phyloP scores from a whole-genome alignment of 2,329 filamentous ascomycete species.

The Oidium heveae region DNA sequence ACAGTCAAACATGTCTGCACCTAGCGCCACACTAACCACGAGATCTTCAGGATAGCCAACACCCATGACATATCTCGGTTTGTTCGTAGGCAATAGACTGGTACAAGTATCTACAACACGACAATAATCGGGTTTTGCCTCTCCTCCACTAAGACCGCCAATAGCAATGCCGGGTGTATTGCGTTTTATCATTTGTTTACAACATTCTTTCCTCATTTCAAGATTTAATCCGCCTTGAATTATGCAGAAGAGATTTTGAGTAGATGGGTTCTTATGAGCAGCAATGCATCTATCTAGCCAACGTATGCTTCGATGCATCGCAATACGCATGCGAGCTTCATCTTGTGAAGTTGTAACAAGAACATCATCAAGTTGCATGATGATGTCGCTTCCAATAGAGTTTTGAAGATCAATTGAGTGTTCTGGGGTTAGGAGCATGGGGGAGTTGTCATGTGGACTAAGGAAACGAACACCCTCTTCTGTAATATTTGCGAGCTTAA shows the following conservation, averaged over 20 bases:
- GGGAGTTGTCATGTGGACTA: slow-evolving; percentile 82
- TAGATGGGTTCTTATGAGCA: slow-evolving; percentile 58
- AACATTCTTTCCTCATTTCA: slow-evolving; percentile 64
- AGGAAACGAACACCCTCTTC: slow-evolving; percentile 85
- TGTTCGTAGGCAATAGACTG: slow-evolving; percentile 56
- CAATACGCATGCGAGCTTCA: slow-evolving; percentile 63
- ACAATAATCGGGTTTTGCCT: slow-evolving; percentile 84
- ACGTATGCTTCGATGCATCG: slow-evolving; percentile 79
- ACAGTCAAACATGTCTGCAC: slow-evolving; percentile 98
- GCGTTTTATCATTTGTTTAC: slow-evolving; percentile 61
- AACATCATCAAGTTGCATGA: slow-evolving; percentile 98
- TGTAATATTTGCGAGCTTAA: slow-evolving; percentile 80
- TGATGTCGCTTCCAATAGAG: slow-evolving; percentile 92
- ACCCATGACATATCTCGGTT: slow-evolving; percentile 98
- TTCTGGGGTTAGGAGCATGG: slow-evolving; percentile 92
- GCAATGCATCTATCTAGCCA: slow-evolving; percentile 92
- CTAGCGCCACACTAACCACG: slow-evolving; percentile 75
- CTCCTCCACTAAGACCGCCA: slow-evolving; percentile 78
- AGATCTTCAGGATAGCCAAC: slow-evolving; percentile 94
- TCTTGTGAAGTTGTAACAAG: slow-evolving; percentile 91
- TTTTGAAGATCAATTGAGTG: slow-evolving; percentile 93
- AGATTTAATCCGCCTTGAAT: slow-evolving; percentile 89
- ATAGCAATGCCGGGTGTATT: slow-evolving; percentile 94
- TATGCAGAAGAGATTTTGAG: slow-evolving; percentile 92
- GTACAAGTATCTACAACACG: slow-evolving; percentile 75